These are phyloP conservation scores for Fusarium sp. DNA, from an alignment of 2,329 filamentous ascomycete species.

Conservation along the genomic window DNA sequence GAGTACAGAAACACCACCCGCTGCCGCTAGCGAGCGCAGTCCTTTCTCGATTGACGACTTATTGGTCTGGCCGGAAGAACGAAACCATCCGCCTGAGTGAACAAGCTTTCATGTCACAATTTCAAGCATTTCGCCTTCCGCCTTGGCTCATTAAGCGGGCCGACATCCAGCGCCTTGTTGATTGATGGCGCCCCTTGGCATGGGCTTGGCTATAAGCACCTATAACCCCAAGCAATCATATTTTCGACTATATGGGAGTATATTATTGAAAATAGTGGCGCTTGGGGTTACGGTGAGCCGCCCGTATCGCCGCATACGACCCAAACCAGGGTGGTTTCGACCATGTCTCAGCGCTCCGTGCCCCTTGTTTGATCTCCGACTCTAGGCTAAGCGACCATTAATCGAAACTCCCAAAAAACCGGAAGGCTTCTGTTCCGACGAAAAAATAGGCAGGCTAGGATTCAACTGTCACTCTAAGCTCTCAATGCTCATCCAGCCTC, in stretches of 20 bases:
- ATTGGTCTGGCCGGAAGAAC: constrained; percentile 35
- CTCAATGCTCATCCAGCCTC: background rate
- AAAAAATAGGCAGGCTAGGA: constrained; percentile 6
- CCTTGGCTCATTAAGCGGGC: background rate
- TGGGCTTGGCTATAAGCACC: background rate
- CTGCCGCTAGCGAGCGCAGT: constrained; percentile 15
- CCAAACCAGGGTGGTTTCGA: constrained; percentile 39
- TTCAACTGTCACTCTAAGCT: background rate
- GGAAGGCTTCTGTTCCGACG: constrained; percentile 30
- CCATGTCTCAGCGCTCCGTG: constrained; percentile 34
- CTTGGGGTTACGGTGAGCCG: background rate
- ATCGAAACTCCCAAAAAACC: constrained; percentile 30
- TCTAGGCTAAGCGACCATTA: constrained; percentile 33
- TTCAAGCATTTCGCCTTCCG: background rate
- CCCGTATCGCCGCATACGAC: background rate
- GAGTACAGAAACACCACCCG: constrained; percentile 17
- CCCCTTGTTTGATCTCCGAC: constrained; percentile 34
- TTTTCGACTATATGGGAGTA: background rate
- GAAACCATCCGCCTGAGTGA: background rate
- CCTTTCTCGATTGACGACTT: constrained; percentile 41
- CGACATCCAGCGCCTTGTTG: background rate
- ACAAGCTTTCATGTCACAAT: background rate
- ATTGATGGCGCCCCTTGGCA: background rate
- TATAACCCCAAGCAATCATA: background rate
- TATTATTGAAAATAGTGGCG: background rate